These are phyloP conservation scores for Haematococcus lacustris DNA, from an alignment of 139 green algal genomes.

Conservation along the genomic window DNA sequence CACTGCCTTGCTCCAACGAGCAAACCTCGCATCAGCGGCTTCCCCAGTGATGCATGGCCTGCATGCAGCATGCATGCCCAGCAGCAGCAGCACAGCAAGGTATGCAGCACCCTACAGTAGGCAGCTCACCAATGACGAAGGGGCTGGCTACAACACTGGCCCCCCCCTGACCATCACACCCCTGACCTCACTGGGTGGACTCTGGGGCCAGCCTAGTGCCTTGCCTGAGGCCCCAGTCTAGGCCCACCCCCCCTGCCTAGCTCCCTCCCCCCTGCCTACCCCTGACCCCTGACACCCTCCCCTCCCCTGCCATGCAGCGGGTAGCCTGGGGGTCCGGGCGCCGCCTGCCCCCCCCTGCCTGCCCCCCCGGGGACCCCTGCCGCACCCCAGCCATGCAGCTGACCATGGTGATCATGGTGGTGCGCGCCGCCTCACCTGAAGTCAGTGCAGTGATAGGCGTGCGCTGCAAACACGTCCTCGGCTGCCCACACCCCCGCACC, in stretches of 20 bases:
- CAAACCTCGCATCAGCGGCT: constrained; percentile 32
- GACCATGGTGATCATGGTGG: not conserved
- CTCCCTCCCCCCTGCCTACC: not conserved
- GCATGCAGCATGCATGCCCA: constrained; percentile 1
- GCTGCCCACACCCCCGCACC: constrained; percentile 73
- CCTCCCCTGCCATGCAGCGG: not conserved
- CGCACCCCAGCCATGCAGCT: not conserved
- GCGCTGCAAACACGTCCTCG: constrained; percentile 27
- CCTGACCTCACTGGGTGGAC: too few relatives aligned
- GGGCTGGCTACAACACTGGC: not conserved
- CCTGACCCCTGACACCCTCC: not conserved
- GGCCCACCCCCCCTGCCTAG: too few relatives aligned
- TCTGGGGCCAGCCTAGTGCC: too few relatives aligned
- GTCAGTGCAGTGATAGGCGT: constrained; percentile 3
- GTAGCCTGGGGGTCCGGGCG: not conserved
- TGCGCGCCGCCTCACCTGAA: constrained; percentile 1
- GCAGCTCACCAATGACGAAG: not conserved
- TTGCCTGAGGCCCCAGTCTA: too few relatives aligned
- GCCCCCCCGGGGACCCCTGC: not conserved
- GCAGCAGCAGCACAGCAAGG: constrained; percentile 2
- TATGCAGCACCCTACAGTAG: not conserved
- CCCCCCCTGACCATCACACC: not conserved
- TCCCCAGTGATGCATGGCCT: constrained; percentile 7
- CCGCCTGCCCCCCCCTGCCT: not conserved
- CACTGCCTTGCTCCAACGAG: constrained; percentile 66